Evolutionary conservation across 2,329 filamentous ascomycete species (phyloP).

Genomic region (Arthrobotrys iridis): DNA sequence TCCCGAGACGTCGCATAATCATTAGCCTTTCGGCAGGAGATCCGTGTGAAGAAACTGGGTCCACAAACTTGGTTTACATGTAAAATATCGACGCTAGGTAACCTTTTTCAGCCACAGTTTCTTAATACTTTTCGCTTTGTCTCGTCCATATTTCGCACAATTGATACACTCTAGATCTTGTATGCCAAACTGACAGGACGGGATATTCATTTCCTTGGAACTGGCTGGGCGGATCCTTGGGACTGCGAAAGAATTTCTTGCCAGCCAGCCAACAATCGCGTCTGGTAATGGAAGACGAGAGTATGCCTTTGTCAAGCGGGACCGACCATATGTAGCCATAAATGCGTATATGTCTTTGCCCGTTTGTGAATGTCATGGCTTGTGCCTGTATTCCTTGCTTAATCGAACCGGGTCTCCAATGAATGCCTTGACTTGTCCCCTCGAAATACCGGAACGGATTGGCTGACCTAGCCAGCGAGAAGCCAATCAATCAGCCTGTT

Average conservation of each 20-base stretch:
- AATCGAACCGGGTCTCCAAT: conserved; percentile 9
- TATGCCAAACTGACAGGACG: conserved; percentile 25
- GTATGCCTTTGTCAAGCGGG: too few species aligned
- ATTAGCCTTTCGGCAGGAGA: conserved; percentile 16
- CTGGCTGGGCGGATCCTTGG: conserved; percentile 32
- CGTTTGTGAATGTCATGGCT: background rate
- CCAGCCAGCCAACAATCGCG: background rate
- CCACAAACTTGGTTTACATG: conserved; percentile 4
- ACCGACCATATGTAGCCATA: background rate
- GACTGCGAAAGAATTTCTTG: background rate
- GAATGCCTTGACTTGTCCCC: conserved; percentile 16
- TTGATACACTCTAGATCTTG: conserved; percentile 13
- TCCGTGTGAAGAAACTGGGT: conserved; percentile 21
- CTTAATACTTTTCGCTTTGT: conserved; percentile 26
- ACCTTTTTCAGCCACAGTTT: conserved; percentile 13
- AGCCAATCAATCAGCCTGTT: conserved; percentile 37
- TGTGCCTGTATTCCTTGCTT: conserved; percentile 11
- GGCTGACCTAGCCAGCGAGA: background rate
- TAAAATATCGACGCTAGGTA: background rate
- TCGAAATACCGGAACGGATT: conserved; percentile 34
- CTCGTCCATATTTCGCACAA: conserved; percentile 41
- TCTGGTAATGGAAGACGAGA: background rate
- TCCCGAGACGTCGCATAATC: conserved; percentile 11
- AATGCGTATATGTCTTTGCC: background rate
- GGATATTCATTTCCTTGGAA: conserved; percentile 39